Base-by-base conservation (phyloP, 345 rosid species). In the Gossypium raimondii region DNA sequence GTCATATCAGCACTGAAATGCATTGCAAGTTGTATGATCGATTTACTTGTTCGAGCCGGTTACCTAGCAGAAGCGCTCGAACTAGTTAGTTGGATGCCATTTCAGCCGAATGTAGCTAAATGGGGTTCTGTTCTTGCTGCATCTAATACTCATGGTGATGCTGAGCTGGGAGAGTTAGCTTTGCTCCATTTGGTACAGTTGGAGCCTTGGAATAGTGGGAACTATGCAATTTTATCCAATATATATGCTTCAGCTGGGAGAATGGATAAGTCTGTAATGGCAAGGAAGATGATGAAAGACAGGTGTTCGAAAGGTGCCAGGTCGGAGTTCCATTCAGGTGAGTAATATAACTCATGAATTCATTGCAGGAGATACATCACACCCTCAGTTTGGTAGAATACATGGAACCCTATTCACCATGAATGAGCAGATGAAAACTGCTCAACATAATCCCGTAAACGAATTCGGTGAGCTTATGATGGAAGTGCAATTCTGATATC, bases 121-220 rank as follows among this genome's bases (percentile, higher is more conserved):
- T 92, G 96, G 94, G 92, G 51, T 89, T 34, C 96, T 38, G 86
- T 91, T 68, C 97, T 92, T 67, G 87, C 91, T 73, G 86, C 93
- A 75, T 82, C 96, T 20, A 83, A 76, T 77, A 84, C 79, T 67
- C 85, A 90, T 84, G 87, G 83, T 24, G 84, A 89, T 73, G 79
- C 80, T 63, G 79, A 81, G 79, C 84, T 90, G 17, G 96, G 88
- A 69, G 93, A 86, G 80, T 67, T 67, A 67, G 90, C 96, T 56
- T 59, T 90, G 83, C 79, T 51, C 66, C 86, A 85, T 74, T 77
- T 92, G 72, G 75, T 83, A 43, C 59, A 69, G 84, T 58, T 93
- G 78, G 98, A 93, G 81, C 94, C 94, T 29, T 55, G 84, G 74
- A 92, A 89, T 78, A 86, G 95, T 74, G 97, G 98, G 57, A 93